phyloP scores from a whole-genome alignment of 2,329 filamentous ascomycete species.

The Ceratocystiopsis brevicomis region DNA sequence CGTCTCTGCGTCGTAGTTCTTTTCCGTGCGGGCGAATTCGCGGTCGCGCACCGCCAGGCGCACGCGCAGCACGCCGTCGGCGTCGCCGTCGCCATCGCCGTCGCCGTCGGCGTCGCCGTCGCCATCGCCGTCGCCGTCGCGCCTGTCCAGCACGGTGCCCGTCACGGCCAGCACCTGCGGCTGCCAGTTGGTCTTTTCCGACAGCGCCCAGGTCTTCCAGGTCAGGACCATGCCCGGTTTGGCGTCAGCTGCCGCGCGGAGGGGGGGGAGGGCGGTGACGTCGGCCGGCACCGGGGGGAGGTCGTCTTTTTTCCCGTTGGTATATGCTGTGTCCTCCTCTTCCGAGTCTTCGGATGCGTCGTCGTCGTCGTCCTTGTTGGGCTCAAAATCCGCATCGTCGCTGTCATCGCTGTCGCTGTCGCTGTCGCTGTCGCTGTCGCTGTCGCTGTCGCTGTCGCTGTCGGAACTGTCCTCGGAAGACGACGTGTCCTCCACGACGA shows the following conservation, averaged over 20 bases:
- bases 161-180: constrained; percentile 46
- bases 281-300: constrained; percentile 43
- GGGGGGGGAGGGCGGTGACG: constrained; percentile 28
- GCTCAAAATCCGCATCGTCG: too few species aligned
- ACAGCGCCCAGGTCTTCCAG: constrained; percentile 46
- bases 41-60: constrained; percentile 52
- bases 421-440: neutral
- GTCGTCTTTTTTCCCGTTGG: constrained; percentile 28
- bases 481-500: neutral
- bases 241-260: constrained; percentile 27
- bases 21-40: constrained; percentile 33
- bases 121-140: too few species aligned
- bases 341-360: neutral
- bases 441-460: neutral
- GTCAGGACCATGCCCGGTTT: constrained; percentile 44
- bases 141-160: constrained; percentile 36
- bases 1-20: constrained; percentile 42
- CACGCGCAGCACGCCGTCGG: constrained; percentile 34
- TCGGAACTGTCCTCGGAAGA: neutral
- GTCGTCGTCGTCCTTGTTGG: neutral
- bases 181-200: constrained; percentile 44
- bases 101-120: constrained; percentile 28
- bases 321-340: neutral
- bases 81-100: constrained; percentile 21
- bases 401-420: neutral